A percentile compares a stretch with the other conserved stretches of the same genome.
Evolutionary conservation across 768 basidiomycete genomes (phyloP).

Genomic region (Amanita subjunquillea): DNA sequence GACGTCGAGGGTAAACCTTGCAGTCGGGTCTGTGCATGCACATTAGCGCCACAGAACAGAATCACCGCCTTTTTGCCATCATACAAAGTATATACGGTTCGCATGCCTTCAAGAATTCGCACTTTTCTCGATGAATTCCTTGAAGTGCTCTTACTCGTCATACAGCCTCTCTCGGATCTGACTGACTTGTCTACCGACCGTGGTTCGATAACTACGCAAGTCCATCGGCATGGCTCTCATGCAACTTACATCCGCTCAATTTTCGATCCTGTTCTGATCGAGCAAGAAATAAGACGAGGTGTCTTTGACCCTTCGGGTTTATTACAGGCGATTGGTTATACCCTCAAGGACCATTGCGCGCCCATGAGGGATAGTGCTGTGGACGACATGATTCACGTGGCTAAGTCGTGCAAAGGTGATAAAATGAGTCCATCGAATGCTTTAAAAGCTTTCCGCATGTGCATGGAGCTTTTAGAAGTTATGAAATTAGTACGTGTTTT

Average conservation of each 20-base stretch:
- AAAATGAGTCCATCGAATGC: constrained; percentile 50
- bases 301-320: constrained; percentile 74
- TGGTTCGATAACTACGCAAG: constrained; percentile 46
- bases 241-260: constrained; percentile 59
- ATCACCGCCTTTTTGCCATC: constrained; percentile 35
- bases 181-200: constrained; percentile 53
- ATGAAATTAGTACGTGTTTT: constrained; percentile 79
- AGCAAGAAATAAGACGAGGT: constrained; percentile 68
- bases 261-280: constrained; percentile 75
- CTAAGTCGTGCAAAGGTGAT: constrained; percentile 46
- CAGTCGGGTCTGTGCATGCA: constrained; percentile 46
- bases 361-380: constrained; percentile 85
- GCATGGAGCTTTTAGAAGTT: constrained; percentile 85
- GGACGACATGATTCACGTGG: constrained; percentile 72
- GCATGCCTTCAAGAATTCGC: constrained; percentile 64
- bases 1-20: constrained; percentile 47
- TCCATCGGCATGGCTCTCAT: constrained; percentile 53
- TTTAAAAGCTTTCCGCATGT: constrained; percentile 66
- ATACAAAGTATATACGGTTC: constrained; percentile 41
- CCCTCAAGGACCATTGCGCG: constrained; percentile 85
- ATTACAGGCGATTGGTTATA: constrained; percentile 69
- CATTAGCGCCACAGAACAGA: constrained; percentile 29
- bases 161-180: constrained; percentile 64
- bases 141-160: constrained; percentile 74
- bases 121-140: constrained; percentile 66